Evolutionary conservation across 768 basidiomycete species (phyloP).

Genomic region (Naganishia kalamii): DNA sequence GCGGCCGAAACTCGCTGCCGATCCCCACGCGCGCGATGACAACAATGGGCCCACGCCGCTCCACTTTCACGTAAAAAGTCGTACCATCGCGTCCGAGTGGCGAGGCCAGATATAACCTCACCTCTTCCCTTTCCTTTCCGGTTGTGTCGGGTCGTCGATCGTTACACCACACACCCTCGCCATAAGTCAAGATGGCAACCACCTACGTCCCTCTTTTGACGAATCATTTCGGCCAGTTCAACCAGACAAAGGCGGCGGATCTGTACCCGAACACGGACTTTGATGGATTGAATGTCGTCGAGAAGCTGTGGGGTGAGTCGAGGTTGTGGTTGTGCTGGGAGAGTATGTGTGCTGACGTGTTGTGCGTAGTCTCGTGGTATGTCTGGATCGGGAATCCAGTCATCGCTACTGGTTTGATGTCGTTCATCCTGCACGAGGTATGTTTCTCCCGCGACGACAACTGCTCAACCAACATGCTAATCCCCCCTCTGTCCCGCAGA

Average conservation of each 20-base stretch:
- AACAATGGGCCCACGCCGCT: not conserved
- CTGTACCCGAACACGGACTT: conserved; percentile 45
- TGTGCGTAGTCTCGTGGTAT: conserved; percentile 57
- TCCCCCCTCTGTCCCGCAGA: conserved; percentile 49
- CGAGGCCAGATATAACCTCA: too few relatives aligned
- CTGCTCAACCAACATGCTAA: not conserved
- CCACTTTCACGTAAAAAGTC: not conserved
- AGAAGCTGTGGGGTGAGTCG: conserved; percentile 65
- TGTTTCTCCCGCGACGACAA: conserved; percentile 46
- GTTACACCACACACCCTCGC: not conserved
- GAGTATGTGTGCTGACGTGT: not conserved
- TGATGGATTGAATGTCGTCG: conserved; percentile 47
- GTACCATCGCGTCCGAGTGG: not conserved
- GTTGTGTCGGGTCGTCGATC: too few relatives aligned
- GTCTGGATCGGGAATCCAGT: conserved; percentile 77
- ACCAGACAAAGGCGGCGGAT: conserved; percentile 69
- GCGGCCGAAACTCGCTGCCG: not conserved
- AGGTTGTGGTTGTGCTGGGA: not conserved
- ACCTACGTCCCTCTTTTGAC: conserved; percentile 40
- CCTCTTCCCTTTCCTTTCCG: too few relatives aligned
- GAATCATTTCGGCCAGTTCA: conserved; percentile 52
- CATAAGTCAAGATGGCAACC: not conserved
- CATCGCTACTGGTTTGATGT: conserved; percentile 87
- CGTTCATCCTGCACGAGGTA: conserved; percentile 90
- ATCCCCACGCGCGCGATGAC: not conserved